Evolutionary conservation across 2,329 filamentous ascomycete genomes (phyloP).

Genomic region (Diaporthe aspalathi): DNA sequence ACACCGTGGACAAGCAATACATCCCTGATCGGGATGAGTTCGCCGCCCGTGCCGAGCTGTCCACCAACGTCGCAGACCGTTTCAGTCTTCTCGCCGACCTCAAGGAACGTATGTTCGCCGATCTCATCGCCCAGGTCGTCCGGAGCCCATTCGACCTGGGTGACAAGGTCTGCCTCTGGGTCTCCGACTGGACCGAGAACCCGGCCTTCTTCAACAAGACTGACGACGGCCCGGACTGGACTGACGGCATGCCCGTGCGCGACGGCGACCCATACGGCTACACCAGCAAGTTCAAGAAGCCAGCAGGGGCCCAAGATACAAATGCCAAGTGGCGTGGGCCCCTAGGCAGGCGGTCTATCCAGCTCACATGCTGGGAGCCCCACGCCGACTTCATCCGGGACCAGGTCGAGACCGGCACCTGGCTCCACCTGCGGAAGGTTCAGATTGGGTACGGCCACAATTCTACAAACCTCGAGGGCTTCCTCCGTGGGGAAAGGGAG

Average conservation of each 20-base stretch:
- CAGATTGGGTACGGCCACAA: conserved; percentile 71
- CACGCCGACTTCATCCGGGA: conserved; percentile 71
- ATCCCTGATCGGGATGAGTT: conserved; percentile 61
- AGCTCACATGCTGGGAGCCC: conserved; percentile 76
- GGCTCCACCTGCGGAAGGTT: conserved; percentile 78
- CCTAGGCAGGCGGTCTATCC: conserved; percentile 76
- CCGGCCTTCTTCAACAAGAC: conserved; percentile 66
- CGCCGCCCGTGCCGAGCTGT: conserved; percentile 49
- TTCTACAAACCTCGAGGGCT: conserved; percentile 74
- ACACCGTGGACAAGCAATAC: conserved; percentile 55
- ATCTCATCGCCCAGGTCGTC: conserved; percentile 79
- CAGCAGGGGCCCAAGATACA: conserved; percentile 41
- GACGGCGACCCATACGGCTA: conserved; percentile 71
- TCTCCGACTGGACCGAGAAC: conserved; percentile 87
- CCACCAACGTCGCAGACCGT: conserved; percentile 63
- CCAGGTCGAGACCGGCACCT: conserved; percentile 67
- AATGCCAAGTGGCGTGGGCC: conserved; percentile 75
- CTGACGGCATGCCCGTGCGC: conserved; percentile 45
- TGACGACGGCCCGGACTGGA: conserved; percentile 46
- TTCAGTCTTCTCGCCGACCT: conserved; percentile 75
- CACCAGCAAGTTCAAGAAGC: conserved; percentile 47
- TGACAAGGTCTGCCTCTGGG: conserved; percentile 71
- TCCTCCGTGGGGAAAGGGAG: conserved; percentile 70
- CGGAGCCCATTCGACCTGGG: conserved; percentile 56
- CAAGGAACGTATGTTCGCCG: conserved; percentile 65